These are phyloP conservation scores for Lobosporangium transversale DNA, from an alignment of 192 early-diverging fungal species.

Conservation along the genomic window DNA sequence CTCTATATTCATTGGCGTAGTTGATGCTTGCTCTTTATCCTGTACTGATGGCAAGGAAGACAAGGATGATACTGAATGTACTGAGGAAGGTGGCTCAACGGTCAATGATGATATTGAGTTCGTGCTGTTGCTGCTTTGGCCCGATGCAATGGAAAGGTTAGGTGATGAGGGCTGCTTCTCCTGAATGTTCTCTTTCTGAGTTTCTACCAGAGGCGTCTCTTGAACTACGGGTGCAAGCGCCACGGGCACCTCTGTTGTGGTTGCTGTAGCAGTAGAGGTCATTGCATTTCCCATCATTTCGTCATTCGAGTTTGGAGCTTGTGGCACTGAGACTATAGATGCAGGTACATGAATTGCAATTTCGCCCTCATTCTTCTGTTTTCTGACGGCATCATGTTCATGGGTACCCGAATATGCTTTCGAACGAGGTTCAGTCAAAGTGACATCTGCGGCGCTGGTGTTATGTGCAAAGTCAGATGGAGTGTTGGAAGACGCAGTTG, in stretches of 20 bases:
- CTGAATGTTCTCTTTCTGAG: neutral
- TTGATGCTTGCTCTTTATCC: neutral
- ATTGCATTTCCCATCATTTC: too few species aligned
- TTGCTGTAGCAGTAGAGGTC: too few species aligned
- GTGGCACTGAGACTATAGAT: too few species aligned
- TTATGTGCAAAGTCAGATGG: too few species aligned
- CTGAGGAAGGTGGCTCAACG: constrained; percentile 5
- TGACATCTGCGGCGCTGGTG: too few species aligned
- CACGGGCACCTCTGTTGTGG: too few species aligned
- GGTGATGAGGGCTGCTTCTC: neutral
- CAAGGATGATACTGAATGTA: neutral
- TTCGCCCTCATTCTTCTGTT: neutral
- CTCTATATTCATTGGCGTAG: neutral
- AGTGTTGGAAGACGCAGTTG: too few species aligned
- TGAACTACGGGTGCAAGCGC: constrained; percentile 10
- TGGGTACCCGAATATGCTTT: neutral
- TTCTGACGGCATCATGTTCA: neutral
- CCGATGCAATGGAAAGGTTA: neutral
- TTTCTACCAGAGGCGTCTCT: neutral
- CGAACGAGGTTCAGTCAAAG: too few species aligned
- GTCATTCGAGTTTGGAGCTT: too few species aligned
- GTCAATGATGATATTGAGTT: constrained; percentile 4
- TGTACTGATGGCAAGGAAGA: too few species aligned
- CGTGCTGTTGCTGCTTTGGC: neutral
- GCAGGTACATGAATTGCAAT: neutral